Evolutionary conservation across 139 green algal species (phyloP).

Genomic region (Coccomyxa sp.): DNA sequence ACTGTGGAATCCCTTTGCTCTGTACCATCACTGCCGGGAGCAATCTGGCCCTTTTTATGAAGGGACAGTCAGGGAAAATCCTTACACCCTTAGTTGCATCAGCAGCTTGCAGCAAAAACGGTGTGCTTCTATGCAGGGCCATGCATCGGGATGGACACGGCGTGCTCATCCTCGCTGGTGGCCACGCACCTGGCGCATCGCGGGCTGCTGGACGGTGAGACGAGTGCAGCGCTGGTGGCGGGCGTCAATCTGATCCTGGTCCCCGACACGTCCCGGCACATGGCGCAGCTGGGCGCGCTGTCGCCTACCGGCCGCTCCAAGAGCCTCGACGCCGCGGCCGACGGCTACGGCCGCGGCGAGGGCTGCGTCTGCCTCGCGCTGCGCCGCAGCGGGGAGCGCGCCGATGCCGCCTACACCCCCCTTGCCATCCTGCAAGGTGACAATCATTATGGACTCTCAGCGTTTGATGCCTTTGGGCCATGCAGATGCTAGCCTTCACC

Average conservation of each 20-base stretch:
- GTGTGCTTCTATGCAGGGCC: constrained; percentile 26
- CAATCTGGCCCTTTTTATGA: too few relatives aligned
- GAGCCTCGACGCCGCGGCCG: constrained; percentile 69
- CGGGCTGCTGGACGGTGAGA: constrained; percentile 29
- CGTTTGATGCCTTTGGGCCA: not conserved
- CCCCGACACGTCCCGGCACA: constrained; percentile 35
- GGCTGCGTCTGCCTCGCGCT: constrained; percentile 25
- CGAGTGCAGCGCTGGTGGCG: constrained; percentile 31
- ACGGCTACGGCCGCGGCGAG: constrained; percentile 76
- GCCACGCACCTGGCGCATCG: constrained; percentile 44
- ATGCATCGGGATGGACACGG: constrained; percentile 78
- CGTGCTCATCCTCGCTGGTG: constrained; percentile 74
- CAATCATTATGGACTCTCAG: not conserved
- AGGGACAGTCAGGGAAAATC: too few relatives aligned
- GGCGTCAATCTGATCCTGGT: constrained; percentile 69
- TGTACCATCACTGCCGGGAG: too few relatives aligned
- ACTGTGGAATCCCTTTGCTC: too few relatives aligned
- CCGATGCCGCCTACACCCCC: not conserved
- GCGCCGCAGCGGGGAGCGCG: not conserved
- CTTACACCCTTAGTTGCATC: too few relatives aligned
- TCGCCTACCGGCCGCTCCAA: constrained; percentile 70
- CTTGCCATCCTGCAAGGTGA: constrained; percentile 19
- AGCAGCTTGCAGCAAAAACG: too few relatives aligned
- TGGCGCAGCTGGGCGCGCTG: constrained; percentile 54
- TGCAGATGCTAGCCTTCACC: not conserved